Percentiles rank a stretch among this genome's conserved stretches.
These are phyloP conservation scores for Cylindrotheca closterium DNA, from an alignment of 108 stramenopile genomes.

Conservation along the genomic window DNA sequence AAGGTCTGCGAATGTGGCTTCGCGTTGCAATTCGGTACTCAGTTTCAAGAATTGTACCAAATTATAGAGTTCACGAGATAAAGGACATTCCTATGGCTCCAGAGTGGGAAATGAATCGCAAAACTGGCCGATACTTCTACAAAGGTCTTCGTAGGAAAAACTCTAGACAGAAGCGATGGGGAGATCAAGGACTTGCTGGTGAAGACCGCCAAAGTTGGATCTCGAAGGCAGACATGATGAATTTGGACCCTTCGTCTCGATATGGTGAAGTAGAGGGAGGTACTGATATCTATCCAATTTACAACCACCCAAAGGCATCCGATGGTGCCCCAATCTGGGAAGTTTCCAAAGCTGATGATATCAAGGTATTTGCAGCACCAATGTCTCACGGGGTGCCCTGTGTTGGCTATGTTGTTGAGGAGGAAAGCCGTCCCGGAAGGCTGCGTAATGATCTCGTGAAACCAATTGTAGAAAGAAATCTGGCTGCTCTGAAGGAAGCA, in stretches of 20 bases:
- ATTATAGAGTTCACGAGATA: slow-evolving; percentile 93
- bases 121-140: slow-evolving; percentile 53
- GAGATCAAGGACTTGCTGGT: slow-evolving; percentile 4
- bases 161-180: slow-evolving; percentile 16
- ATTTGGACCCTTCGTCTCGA: slow-evolving; percentile 45
- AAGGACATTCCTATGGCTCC: slow-evolving; percentile 91
- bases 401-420: slow-evolving; percentile 91
- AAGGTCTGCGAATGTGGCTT: slow-evolving; percentile 84
- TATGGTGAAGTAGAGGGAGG: slow-evolving; percentile 66
- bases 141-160: slow-evolving; percentile 21
- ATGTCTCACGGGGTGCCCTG: slow-evolving; percentile 95
- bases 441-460: slow-evolving; percentile 72
- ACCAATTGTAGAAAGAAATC: slow-evolving; percentile 79
- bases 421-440: slow-evolving; percentile 77
- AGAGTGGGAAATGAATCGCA: slow-evolving; percentile 64
- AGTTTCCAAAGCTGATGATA: slow-evolving; percentile 79
- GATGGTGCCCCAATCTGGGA: slow-evolving; percentile 87
- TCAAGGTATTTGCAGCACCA: slow-evolving; percentile 84
- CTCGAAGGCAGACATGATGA: slow-evolving; percentile 54
- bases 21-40: slow-evolving; percentile 88
- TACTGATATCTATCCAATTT: slow-evolving; percentile 72
- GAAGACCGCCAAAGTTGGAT: slow-evolving; percentile 70
- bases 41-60: slow-evolving; percentile 77
- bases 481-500: slow-evolving; percentile 54
- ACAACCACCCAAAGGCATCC: slow-evolving; percentile 62